Base-by-base conservation (phyloP, 257 asterid species). In the Petunia axillaris region DNA sequence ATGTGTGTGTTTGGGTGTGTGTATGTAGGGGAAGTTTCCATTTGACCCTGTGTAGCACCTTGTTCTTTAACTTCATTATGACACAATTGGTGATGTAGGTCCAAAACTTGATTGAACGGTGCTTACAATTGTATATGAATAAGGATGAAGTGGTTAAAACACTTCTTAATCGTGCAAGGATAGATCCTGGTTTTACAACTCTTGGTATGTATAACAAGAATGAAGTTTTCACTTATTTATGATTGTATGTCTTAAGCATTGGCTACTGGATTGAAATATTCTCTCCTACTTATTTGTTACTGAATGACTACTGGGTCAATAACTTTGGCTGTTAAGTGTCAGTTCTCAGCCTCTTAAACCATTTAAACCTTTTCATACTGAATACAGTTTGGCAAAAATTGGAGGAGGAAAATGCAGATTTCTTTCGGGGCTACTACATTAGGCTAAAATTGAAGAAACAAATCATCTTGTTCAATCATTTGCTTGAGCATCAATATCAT, bases 131-230 rank as follows among this genome's bases (percentile, higher is more conserved):
- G 87, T 95, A 95, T 78, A 95, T 93, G 99, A 92, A 89, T 82
- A 92, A 83, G 88, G 97, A 93, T 48, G 98, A 95, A 88, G 98
- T 93, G 71, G 98, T 93, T 53, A 95, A 92, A 86, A 95, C 98
- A 67, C 93, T 95, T 53, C 83, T 95, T 64, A 93, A 88, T 83
- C 98, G 97, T 55, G 99, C 99, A 79, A 90, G 97, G 87, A 93
- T 95, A 80, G 98, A 93, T 90, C 98, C 98, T 16, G 99, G 98
- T 53, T 95, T 93, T 91, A 95, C 98, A 52, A 89, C 97, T 54
- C 87, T 95, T 82, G 99, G 99, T 95, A 87, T 63, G 87, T 79
- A 65, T 70, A 68, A 70, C 80, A 48, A 55, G 44, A 48, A 44
- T 44, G 57, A 8, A 64, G 54, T 63, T 25, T 25, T 25, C 25